Conservation (phyloP, 768 basidiomycete species). For the Xerocomus spinulosus region DNA sequence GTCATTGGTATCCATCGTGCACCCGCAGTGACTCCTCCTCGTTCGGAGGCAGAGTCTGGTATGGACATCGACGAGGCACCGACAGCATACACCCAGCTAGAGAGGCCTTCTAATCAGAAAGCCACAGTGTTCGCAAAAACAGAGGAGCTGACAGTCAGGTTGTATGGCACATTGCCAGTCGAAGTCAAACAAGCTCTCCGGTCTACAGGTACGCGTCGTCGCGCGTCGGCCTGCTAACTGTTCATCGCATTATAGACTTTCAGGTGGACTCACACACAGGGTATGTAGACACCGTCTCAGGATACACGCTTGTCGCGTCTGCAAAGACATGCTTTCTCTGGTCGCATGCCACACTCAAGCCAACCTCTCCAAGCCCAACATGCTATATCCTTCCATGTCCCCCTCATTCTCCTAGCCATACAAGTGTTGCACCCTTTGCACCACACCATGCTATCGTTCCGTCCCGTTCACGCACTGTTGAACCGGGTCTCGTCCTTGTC, state of each 20-base stretch:
- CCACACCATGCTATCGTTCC: constrained; percentile 57
- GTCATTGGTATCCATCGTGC: constrained; percentile 23
- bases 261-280: constrained; percentile 64
- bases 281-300: constrained; percentile 64
- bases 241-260: constrained; percentile 54
- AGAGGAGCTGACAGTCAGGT: constrained; percentile 59
- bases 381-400: constrained; percentile 83
- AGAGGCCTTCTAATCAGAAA: constrained; percentile 33
- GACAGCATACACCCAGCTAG: constrained; percentile 31
- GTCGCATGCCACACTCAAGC: constrained; percentile 72
- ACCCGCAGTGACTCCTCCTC: constrained; percentile 19
- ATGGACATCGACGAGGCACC: constrained; percentile 68
- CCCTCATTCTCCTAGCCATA: constrained; percentile 34
- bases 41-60: constrained; percentile 40
- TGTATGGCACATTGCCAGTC: constrained; percentile 66
- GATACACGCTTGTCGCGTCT: constrained; percentile 71
- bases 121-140: constrained; percentile 63
- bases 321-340: constrained; percentile 75
- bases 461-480: constrained; percentile 44
- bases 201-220: constrained; percentile 48
- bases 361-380: constrained; percentile 53
- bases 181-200: constrained; percentile 71
- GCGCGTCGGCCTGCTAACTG: not conserved
- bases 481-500: constrained; percentile 83
- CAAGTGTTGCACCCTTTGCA: constrained; percentile 49